phyloP scores from a whole-genome alignment of 1,284 basidiomycete species.

The Leccinum griseonigrum region DNA sequence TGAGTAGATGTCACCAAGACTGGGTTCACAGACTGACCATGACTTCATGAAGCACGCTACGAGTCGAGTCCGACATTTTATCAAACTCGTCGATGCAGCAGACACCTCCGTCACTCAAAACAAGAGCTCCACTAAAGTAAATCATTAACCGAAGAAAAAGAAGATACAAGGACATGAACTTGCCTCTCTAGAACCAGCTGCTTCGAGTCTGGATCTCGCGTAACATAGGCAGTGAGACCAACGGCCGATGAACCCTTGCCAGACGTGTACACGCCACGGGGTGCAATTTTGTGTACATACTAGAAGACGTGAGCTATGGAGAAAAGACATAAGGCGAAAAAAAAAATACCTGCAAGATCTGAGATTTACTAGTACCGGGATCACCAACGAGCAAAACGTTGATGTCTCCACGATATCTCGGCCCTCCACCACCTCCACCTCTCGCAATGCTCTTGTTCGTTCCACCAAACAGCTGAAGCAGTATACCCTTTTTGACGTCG shows the following conservation, averaged over 20 bases:
- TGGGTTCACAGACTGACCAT: slow-evolving; percentile 63
- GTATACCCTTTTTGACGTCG: slow-evolving; percentile 97
- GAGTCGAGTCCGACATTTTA: slow-evolving; percentile 97
- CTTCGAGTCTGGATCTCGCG: slow-evolving; percentile 96
- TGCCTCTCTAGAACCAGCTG: slow-evolving; percentile 96
- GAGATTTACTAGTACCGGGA: slow-evolving; percentile 96
- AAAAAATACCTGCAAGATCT: slow-evolving; percentile 78
- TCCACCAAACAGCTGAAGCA: slow-evolving; percentile 95
- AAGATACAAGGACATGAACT: slow-evolving; percentile 12
- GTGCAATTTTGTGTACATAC: slow-evolving; percentile 99
- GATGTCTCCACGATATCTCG: slow-evolving; percentile 96
- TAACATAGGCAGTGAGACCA: slow-evolving; percentile 97
- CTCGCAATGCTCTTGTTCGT: slow-evolving; percentile 94
- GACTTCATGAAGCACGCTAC: slow-evolving; percentile 97
- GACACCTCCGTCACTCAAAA: slow-evolving; percentile 95
- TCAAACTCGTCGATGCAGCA: slow-evolving; percentile 99
- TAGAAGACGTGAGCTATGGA: slow-evolving; percentile 32
- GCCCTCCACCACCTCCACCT: slow-evolving; percentile 93
- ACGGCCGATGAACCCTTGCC: slow-evolving; percentile 98
- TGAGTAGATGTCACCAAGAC: slow-evolving; percentile 5
- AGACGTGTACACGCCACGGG: slow-evolving; percentile 94
- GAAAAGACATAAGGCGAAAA: neutral
- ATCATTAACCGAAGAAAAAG: slow-evolving; percentile 2
- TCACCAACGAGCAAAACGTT: slow-evolving; percentile 97
- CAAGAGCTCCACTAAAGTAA: slow-evolving; percentile 82